Evolutionary conservation across 2,329 filamentous ascomycete species (phyloP).

Genomic region (Ophiostoma ulmi): DNA sequence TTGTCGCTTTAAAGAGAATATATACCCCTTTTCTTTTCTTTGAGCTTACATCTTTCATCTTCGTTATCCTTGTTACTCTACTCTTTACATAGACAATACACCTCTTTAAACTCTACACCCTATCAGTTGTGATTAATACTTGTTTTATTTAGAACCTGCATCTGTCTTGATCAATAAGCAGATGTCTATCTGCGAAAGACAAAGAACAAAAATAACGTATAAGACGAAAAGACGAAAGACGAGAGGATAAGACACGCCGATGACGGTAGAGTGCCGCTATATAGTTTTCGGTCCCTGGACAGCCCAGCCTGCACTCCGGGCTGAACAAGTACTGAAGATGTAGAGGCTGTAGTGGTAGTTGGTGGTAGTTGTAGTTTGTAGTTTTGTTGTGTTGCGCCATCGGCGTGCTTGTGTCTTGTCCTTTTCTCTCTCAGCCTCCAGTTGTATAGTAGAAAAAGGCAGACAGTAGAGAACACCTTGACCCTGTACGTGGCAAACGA

Average conservation of each 20-base stretch:
- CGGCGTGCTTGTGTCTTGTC: background rate
- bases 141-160: background rate
- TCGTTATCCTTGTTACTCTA: background rate
- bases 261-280: background rate
- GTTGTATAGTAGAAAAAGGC: background rate
- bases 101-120: background rate
- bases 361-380: background rate
- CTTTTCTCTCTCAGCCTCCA: background rate
- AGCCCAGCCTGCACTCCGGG: background rate
- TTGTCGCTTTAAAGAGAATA: slow-evolving; percentile 12
- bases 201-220: background rate
- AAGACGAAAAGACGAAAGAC: too few relatives aligned
- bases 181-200: background rate
- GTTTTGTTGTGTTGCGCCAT: background rate
- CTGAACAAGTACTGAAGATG: background rate
- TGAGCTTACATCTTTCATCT: background rate
- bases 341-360: background rate
- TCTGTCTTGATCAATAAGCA: background rate
- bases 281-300: background rate
- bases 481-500: background rate
- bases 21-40: slow-evolving; percentile 17
- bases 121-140: background rate
- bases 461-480: background rate
- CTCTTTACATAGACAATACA: background rate
- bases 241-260: background rate